These are phyloP conservation scores for Carnegiea gigantea DNA, from an alignment of 179 eudicot genomes.

Conservation along the genomic window DNA sequence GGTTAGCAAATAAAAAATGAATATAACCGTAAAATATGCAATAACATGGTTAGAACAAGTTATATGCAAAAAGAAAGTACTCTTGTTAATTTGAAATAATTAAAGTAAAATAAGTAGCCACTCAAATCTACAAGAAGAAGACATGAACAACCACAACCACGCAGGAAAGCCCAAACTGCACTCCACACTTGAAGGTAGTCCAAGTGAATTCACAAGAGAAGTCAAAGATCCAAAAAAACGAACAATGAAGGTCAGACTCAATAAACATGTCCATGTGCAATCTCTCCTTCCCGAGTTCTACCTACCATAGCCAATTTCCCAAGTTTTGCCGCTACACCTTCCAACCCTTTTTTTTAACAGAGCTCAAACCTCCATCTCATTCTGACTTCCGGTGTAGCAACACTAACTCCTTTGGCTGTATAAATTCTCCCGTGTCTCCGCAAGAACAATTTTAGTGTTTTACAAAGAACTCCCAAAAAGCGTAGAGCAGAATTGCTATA, in stretches of 20 bases:
- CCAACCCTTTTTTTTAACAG: background rate
- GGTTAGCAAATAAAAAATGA: conserved; percentile 39
- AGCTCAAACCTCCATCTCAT: background rate
- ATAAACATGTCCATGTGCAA: background rate
- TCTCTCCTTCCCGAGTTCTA: background rate
- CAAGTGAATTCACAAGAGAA: background rate
- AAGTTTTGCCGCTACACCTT: background rate
- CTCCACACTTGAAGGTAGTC: conserved; percentile 12
- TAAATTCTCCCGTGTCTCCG: background rate
- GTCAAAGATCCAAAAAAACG: background rate
- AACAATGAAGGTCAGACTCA: background rate
- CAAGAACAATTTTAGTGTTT: background rate
- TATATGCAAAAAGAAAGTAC: background rate
- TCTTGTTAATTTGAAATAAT: background rate
- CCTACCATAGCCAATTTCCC: conserved; percentile 1
- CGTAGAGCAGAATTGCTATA: background rate
- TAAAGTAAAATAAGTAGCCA: background rate
- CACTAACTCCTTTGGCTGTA: background rate
- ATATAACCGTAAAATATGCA: background rate
- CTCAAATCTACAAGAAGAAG: conserved; percentile 20
- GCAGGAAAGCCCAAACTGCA: conserved; percentile 29
- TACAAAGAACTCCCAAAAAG: background rate
- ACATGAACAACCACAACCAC: conserved; percentile 15
- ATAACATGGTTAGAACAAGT: background rate
- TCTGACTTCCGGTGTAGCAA: background rate